Evolutionary conservation across 257 asterid genomes (phyloP).

Genomic region (Ophiorrhiza pumila): DNA sequence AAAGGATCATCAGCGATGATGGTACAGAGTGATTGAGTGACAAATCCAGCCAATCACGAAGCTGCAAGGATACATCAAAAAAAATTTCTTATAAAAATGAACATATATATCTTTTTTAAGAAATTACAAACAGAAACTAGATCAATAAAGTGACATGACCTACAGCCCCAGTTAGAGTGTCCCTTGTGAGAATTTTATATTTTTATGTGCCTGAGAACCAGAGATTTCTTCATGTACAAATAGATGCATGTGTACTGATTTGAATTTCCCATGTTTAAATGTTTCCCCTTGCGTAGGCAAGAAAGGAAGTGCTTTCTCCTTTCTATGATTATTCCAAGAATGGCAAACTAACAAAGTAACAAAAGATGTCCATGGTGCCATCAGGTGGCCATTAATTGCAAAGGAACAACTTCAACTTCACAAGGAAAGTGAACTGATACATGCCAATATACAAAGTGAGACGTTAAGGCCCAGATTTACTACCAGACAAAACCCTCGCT

Average conservation of each 20-base stretch:
- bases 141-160: neutral
- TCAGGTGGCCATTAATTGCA: neutral
- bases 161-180: neutral
- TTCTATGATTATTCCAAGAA: neutral
- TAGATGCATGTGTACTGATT: neutral
- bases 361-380: neutral
- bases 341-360: neutral
- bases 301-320: neutral
- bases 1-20: slow-evolving; percentile 80
- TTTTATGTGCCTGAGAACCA: neutral
- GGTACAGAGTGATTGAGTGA: slow-evolving; percentile 88
- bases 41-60: slow-evolving; percentile 89
- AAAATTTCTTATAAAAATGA: neutral
- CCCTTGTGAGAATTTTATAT: neutral
- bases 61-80: slow-evolving; percentile 43
- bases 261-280: neutral
- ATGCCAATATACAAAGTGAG: neutral
- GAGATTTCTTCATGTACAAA: neutral
- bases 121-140: neutral
- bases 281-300: neutral
- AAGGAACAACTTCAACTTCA: neutral
- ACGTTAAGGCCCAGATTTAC: neutral
- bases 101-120: neutral
- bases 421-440: neutral
- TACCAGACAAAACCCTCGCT: neutral